Evolutionary conservation across 116 monocot species (phyloP), one percentile per base, ranked within the genome.

Genomic region (Cymodocea nodosa): DNA sequence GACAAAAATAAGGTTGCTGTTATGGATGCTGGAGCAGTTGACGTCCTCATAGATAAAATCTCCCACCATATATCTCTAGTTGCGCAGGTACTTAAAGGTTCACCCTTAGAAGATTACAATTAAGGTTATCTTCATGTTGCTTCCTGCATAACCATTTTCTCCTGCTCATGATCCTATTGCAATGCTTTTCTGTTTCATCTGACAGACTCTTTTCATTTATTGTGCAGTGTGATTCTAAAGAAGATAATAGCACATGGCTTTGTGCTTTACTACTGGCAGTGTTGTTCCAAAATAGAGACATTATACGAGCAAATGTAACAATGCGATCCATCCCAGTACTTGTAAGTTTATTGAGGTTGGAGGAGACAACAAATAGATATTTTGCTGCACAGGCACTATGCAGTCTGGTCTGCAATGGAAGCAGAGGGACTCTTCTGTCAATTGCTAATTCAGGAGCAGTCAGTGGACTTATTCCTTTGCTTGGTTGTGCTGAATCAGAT

Each of bases 361-460:
- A 98, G 37, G 89, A 89, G 69, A 76, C 77, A 52, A 73, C 85
- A 56, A 79, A 83, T 57, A 81, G 84, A 74, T 98, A 92, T 74
- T 92, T 98, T 77, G 86, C 98, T 66, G 98, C 98, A 60, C 98
- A 98, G 73, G 92, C 98, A 62, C 71, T 98, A 49, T 67, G 84
- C 53, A 92, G 98, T 75, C 65, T 98, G 16, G 80, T 88, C 55
- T 89, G 78, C 74, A 83, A 89, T 71, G 91, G 88, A 66, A 87
- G 84, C 72, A 81, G 89, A 67, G 98, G 98, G 23, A 98, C 89
- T 63, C 68, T 98, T 23, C 73, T 98, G 60, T 73, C 89, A 44
- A 84, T 98, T 79, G 92, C 98, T 70, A 91, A 98, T 74, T 88
- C 98, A 55, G 98, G 92, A 50, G 84, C 87, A 20, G 75, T 85